Percentiles rank a stretch among this genome's conserved stretches.
phyloP scores from a whole-genome alignment of 768 basidiomycete species.

The Trametopsis cervina region DNA sequence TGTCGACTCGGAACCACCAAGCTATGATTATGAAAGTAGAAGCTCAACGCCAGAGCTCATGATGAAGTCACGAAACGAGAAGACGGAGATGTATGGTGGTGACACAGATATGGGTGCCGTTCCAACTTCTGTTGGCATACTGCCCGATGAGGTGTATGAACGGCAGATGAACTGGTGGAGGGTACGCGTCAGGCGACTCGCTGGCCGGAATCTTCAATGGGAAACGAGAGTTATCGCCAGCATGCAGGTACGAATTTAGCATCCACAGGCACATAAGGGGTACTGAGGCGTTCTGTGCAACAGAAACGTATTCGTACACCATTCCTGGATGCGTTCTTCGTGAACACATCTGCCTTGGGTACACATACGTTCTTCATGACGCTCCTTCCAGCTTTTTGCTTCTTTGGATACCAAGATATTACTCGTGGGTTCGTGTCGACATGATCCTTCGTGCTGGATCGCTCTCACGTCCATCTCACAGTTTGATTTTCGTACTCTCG shows the following conservation, averaged over 20 bases:
- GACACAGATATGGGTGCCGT: conserved; percentile 7
- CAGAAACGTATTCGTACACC: conserved; percentile 51
- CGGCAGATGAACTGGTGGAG: conserved; percentile 60
- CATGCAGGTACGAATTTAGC: conserved; percentile 52
- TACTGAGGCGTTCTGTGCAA: not conserved
- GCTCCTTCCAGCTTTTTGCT: conserved; percentile 78
- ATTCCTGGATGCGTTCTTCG: conserved; percentile 74
- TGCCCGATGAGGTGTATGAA: conserved; percentile 52
- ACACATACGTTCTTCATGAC: conserved; percentile 95
- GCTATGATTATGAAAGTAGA: no score
- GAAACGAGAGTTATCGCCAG: conserved; percentile 58
- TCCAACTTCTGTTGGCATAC: conserved; percentile 19
- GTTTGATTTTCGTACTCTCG: conserved; percentile 62
- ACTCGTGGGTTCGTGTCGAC: conserved; percentile 59
- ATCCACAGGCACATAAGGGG: not conserved
- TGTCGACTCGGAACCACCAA: not conserved
- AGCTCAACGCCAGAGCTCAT: conserved; percentile 1
- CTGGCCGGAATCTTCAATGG: conserved; percentile 45
- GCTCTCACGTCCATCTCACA: conserved; percentile 23
- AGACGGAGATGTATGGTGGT: conserved; percentile 4
- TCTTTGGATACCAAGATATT: conserved; percentile 72
- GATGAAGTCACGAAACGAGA: conserved; percentile 8
- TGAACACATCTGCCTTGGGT: conserved; percentile 73
- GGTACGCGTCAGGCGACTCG: conserved; percentile 44
- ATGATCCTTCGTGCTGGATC: not conserved